Evolutionary conservation across 75 land plant genomes (phyloP), one percentile per base, ranked within the genome.

Genomic region (Cunninghamia lanceolata): DNA sequence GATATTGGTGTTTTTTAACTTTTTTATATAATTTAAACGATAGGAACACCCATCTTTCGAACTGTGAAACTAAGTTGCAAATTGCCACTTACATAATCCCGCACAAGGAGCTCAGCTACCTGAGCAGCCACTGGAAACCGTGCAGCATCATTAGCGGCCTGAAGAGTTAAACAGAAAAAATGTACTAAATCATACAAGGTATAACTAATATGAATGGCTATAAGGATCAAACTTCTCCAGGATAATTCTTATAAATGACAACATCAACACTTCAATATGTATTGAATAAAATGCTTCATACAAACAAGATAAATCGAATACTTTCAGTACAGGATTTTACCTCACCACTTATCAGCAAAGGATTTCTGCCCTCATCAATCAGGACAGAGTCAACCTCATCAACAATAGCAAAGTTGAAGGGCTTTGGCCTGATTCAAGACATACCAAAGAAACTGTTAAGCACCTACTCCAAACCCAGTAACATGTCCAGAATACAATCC

Each of bases 341-440:
- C 94, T 96, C 93, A 63, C 95, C 93, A 86, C 99, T 98, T 74
- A 98, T 96, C 80, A 98, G 88, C 85, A 98, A 88, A 53, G 99
- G 99, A 87, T 96, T 96, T 86, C 99, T 90, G 59, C 99, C 99
- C 82, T 98, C 99, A 89, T 98, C 99, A 89, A 98, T 98, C 70
- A 98, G 90, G 14, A 97, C 99, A 11, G 99, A 98, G 87, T 98
- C 99, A 83, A 98, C 97, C 92, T 98, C 99, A 90, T 98, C 99
- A 82, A 97, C 94, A 85, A 98, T 94, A 30, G 99, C 99, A 95
- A 93, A 98, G 84, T 95, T 95, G 56, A 98, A 95, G 71, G 99
- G 99, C 88, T 90, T 92, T 70, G 99, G 99, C 99, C 99, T 97
- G 91, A 43, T 86, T 86, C 38, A 75, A 42, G 54, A 34, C n/a